These are phyloP conservation scores for Yamadazyma triangularis DNA, from an alignment of 1,139 yeast species.

Conservation along the genomic window DNA sequence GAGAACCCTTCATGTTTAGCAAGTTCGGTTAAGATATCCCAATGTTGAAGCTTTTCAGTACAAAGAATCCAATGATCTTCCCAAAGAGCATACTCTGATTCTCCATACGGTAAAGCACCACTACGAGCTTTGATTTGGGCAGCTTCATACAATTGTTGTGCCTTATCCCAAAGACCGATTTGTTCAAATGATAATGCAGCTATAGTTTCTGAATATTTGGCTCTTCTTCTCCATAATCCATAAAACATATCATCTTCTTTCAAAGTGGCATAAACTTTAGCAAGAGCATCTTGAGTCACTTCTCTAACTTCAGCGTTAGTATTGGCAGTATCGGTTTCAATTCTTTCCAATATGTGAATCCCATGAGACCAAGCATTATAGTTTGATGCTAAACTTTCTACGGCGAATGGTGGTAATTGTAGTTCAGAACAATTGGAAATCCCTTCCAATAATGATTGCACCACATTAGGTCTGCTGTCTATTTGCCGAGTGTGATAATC, in stretches of 20 bases:
- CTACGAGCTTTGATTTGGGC: conserved; percentile 97
- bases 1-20: conserved; percentile 98
- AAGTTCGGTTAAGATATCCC: conserved; percentile 95
- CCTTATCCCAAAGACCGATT: conserved; percentile 91
- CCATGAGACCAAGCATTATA: conserved; percentile 93
- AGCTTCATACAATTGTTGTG: conserved; percentile 90
- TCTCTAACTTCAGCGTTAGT: conserved; percentile 77
- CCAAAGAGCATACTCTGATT: conserved; percentile 94
- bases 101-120: conserved; percentile 93
- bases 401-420: conserved; percentile 90
- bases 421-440: conserved; percentile 67
- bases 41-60: conserved; percentile 95
- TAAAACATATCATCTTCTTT: conserved; percentile 97
- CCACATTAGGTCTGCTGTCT: conserved; percentile 81
- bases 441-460: conserved; percentile 80
- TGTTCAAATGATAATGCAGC: conserved; percentile 94
- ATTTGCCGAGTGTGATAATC: conserved; percentile 91
- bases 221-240: conserved; percentile 95
- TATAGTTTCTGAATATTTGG: conserved; percentile 88
- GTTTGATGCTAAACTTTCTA: conserved; percentile 82
- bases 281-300: conserved; percentile 83
- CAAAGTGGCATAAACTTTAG: conserved; percentile 81
- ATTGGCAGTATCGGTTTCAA: conserved; percentile 60
- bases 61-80: conserved; percentile 98
- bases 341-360: conserved; percentile 72